Evolutionary conservation across 768 basidiomycete genomes (phyloP).

Genomic region (Boletus subcaerulescens): DNA sequence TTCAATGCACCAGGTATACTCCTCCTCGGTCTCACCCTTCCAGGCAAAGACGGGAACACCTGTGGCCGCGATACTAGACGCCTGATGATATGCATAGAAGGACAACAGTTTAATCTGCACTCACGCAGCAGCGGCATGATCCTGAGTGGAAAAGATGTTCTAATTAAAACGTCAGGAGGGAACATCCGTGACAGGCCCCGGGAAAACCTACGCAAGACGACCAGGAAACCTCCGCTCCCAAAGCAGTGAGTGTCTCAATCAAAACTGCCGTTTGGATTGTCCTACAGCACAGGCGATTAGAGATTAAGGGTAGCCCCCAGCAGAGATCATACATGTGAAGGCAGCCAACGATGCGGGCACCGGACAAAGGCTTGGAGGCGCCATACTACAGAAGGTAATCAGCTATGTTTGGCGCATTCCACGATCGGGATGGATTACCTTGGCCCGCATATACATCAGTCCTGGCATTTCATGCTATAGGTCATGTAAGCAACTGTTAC

Average conservation of each 20-base stretch:
- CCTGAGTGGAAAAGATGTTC: conserved; percentile 99
- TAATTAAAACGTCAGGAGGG: conserved; percentile 28
- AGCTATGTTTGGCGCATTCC: conserved; percentile 8
- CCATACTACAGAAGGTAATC: conserved; percentile 55
- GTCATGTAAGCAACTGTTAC: conserved; percentile 9
- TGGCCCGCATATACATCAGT: conserved; percentile 88
- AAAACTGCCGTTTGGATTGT: conserved; percentile 98
- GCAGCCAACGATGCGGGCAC: conserved; percentile 95
- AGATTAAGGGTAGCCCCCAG: neutral
- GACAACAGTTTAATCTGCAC: conserved; percentile 26
- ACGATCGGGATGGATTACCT: conserved; percentile 47
- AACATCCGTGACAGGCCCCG: neutral
- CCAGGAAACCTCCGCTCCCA: conserved; percentile 98
- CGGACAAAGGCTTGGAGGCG: conserved; percentile 80
- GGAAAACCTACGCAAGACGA: conserved; percentile 80
- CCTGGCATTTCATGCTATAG: conserved; percentile 89
- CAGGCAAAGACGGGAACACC: conserved; percentile 98
- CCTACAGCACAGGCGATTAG: conserved; percentile 46
- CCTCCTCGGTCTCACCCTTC: conserved; percentile 99
- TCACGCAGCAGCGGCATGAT: conserved; percentile 96
- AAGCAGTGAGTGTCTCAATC: conserved; percentile 93
- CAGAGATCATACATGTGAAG: conserved; percentile 77
- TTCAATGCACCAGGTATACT: conserved; percentile 97
- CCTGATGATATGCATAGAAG: neutral
- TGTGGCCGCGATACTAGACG: conserved; percentile 85